Base-by-base conservation (phyloP, 2,329 filamentous ascomycete genomes). In the Fusarium sp. region DNA sequence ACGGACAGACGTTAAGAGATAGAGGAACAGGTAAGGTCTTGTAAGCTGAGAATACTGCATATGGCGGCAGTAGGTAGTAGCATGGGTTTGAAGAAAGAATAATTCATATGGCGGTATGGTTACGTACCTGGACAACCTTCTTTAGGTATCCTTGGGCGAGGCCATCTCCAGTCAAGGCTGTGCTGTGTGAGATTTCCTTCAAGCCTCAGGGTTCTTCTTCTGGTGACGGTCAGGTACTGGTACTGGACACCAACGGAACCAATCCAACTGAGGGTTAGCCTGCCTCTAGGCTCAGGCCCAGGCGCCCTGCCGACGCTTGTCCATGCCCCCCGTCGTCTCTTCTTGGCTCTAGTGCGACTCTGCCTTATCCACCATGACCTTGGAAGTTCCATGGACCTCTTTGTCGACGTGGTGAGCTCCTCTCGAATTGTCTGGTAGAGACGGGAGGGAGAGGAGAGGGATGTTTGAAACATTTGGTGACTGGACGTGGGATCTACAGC, bases 231-330 rank as follows among this genome's bases (percentile, higher is more conserved):
- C 54, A 65, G 54, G 59, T 65, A 58, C 23, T 67, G 33, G 31
- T 41, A 56, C 55, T n/a, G 48, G 28, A 29, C 26, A 44, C 28
- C 37, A 48, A 54, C 26, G 38, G 37, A 33, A 48, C 41, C 49
- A 66, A 26, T 54, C 58, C 60, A 49, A 42, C 54, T 55, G 21
- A 63, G 66, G 66, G 56, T 43, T 69, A 69, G 66, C 42, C 62
- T 62, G 46, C 28, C 59, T 71, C 70, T 58, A 68, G 63, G 41
- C 50, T 56, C 66, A 67, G 67, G 69, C 66, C 66, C 66, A 73
- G 66, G 63, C 68, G 66, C 63, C 70, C 60, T 68, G 68, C 66
- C 66, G 63, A 70, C 68, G 65, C 65, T 64, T 59, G 56, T 55
- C 59, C 58, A 73, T 66, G 61, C 64, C 61, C 66, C 59, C 69